A percentile compares a stretch with the other conserved stretches of the same genome.
These are phyloP conservation scores for Betula pendula DNA, from an alignment of 306 rosid species.

Conservation along the genomic window DNA sequence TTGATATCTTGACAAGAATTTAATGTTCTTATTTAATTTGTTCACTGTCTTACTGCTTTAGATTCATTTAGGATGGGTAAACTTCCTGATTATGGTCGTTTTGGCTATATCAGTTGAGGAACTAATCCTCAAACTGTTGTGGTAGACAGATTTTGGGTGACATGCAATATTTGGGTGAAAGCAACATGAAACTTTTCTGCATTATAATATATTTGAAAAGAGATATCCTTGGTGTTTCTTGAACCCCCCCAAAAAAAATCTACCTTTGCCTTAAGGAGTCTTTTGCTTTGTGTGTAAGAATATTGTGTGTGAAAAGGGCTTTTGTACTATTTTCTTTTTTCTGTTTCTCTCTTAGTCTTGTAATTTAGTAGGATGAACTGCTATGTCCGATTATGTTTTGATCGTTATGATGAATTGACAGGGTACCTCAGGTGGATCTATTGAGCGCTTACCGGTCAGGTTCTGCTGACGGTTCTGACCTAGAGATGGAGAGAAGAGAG, in stretches of 20 bases:
- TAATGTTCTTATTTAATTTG: not conserved
- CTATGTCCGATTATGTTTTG: conserved; percentile 32
- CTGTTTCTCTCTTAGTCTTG: not conserved
- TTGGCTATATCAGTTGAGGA: not conserved
- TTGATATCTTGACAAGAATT: not conserved
- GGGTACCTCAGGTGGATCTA: conserved; percentile 81
- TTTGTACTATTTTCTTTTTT: not conserved
- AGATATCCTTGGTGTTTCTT: not conserved
- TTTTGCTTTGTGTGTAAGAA: not conserved
- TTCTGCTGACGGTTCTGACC: conserved; percentile 52
- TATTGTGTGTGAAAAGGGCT: not conserved
- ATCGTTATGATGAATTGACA: conserved; percentile 44
- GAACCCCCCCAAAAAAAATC: not conserved
- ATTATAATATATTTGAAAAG: not conserved
- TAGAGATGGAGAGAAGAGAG: conserved; percentile 67
- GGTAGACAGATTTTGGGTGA: not conserved
- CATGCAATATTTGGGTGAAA: not conserved
- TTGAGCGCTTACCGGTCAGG: conserved; percentile 77
- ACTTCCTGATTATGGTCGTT: not conserved
- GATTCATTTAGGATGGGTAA: not conserved
- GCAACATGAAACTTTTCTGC: not conserved
- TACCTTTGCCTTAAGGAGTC: not conserved
- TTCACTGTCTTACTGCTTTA: not conserved
- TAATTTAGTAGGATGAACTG: not conserved
- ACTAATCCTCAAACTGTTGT: not conserved